Conservation (phyloP, 2,329 filamentous ascomycete species). For the Trichoderma semiorbis region DNA sequence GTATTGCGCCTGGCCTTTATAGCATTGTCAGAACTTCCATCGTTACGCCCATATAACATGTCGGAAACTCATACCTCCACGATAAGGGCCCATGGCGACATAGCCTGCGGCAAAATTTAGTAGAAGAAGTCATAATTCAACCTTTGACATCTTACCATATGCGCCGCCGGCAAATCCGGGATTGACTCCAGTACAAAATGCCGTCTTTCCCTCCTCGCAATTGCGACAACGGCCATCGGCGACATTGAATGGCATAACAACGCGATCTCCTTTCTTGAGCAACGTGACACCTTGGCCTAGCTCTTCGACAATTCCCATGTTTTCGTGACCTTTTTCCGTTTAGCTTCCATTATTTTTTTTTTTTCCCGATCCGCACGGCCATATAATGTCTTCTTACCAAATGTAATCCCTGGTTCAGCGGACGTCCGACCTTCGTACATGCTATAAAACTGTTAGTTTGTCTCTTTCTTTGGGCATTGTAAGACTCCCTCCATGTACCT, state of each 20-base stretch:
- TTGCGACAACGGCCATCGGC: neutral
- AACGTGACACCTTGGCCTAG: neutral
- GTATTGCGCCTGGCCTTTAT: neutral
- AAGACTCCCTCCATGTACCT: neutral
- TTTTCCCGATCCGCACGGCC: neutral
- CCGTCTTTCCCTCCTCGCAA: neutral
- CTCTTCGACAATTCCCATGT: neutral
- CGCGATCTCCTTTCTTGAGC: neutral
- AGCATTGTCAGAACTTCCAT: neutral
- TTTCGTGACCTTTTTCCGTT: neutral
- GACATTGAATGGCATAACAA: neutral
- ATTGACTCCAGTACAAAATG: neutral
- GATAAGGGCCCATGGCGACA: neutral
- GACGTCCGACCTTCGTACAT: neutral
- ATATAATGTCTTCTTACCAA: neutral
- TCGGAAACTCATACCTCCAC: neutral
- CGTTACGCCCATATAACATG: neutral
- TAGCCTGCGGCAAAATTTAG: neutral
- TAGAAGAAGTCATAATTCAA: neutral
- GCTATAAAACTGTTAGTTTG: neutral
- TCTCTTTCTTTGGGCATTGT: neutral
- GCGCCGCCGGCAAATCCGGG: neutral
- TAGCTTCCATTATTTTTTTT: neutral
- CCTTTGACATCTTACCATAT: neutral
- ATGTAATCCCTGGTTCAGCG: neutral